Base-by-base conservation (phyloP, 129 eudicot genomes). In the Rutidosis leptorrhynchoides region DNA sequence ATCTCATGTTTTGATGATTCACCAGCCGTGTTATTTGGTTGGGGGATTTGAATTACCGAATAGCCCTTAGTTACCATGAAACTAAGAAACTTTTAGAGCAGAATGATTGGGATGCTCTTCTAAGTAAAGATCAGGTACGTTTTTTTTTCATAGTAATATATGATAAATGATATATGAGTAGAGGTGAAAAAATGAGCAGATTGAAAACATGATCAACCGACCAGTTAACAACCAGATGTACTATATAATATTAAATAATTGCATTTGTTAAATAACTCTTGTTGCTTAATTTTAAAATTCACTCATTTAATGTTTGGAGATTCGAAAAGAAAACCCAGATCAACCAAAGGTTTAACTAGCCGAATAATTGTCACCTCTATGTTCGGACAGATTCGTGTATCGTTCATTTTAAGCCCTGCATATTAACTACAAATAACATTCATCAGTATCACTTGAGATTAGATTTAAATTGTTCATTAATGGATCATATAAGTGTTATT, bases 11-110 rank as follows among this genome's bases (percentile, higher is more conserved):
- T n/a, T 26, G 28, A 52, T 66, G 2, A 54, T 57, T 51, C 9
- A 62, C 63, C 79, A 85, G 92, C 72, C 85, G 88, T 2, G 65
- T 85, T 19, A 80, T 85, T 21, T 85, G 92, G 92, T 78, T 85
- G 35, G 92, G 92, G 37, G 92, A 85, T 75, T 73, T 85, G 30
- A 85, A 85, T 76, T 85, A 85, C 68, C 78, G 92, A 42, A 82
- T 85, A 52, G 81, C 92, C 70, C 76, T 82, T 78, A 74, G 80
- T 65, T 80, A 85, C 73, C 29, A 78, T 53, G 88, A 82, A 58
- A 77, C 92, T 64, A 70, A 80, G 64, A 82, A 82, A 79, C 75
- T 80, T 46, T 40, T 85, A 48, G 81, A 82, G 68, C 77, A 72
- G 28, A 82, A 79, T 64, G 73, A 82, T 35, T 85, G 92, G 88